Conservation (phyloP, 2,329 filamentous ascomycete genomes). For the Chrysoporthe austroafricana region DNA sequence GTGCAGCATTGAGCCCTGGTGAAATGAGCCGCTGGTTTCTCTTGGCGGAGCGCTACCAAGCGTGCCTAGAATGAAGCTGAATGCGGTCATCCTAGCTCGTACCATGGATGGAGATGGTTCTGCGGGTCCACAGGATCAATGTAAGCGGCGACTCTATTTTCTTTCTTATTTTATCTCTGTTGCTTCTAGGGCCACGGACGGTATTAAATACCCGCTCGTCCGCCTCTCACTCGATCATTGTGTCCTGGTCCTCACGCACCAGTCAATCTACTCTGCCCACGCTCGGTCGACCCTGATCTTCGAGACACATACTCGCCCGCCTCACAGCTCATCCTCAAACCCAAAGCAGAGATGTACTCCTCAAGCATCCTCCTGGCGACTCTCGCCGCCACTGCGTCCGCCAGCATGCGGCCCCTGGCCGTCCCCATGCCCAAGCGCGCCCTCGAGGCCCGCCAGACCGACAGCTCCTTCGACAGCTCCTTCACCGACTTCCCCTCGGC, state of each 20-base stretch:
- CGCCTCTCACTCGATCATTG: background rate
- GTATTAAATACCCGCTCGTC: background rate
- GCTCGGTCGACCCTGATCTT: background rate
- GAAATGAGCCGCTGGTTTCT: slow-evolving; percentile 2
- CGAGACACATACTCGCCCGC: background rate
- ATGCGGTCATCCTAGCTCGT: background rate
- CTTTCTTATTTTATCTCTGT: background rate
- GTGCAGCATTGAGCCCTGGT: background rate
- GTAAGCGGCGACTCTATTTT: background rate
- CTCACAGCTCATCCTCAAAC: background rate
- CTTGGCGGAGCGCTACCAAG: background rate
- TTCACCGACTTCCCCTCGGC: slow-evolving; percentile 1
- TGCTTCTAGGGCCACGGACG: background rate
- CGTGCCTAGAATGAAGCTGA: background rate
- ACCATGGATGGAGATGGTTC: background rate
- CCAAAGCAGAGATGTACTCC: slow-evolving; percentile 33
- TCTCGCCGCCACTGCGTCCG: slow-evolving; percentile 33
- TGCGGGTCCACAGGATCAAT: background rate
- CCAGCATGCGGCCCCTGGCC: slow-evolving; percentile 28
- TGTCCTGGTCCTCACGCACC: background rate
- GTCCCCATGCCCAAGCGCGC: slow-evolving; percentile 26
- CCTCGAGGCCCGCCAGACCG: slow-evolving; percentile 35
- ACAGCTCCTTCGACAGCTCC: slow-evolving; percentile 6
- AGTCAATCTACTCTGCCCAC: background rate
- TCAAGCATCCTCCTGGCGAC: slow-evolving; percentile 33